Conservation (phyloP, 1,139 yeast genomes). For the Meyerozyma athensensis region DNA sequence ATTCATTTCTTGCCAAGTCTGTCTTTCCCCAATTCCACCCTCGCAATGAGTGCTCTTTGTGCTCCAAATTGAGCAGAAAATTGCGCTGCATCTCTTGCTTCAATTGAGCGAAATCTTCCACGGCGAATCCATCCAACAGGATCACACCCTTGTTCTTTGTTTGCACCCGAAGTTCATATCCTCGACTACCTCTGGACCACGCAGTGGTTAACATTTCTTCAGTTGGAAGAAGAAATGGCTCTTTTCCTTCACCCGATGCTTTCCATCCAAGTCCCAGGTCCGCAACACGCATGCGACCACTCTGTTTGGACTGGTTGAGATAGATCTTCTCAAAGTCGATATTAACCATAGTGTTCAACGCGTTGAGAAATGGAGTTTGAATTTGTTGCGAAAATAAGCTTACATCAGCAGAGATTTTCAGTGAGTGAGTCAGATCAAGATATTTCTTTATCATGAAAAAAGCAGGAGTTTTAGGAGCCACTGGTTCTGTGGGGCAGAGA, state of each 20-base stretch:
- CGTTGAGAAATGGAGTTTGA: neutral
- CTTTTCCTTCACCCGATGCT: conserved; percentile 55
- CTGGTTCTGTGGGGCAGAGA: conserved; percentile 97
- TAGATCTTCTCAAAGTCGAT: conserved; percentile 81
- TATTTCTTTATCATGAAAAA: conserved; percentile 23
- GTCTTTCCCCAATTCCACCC: conserved; percentile 99
- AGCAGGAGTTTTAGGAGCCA: conserved; percentile 94
- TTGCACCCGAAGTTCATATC: conserved; percentile 82
- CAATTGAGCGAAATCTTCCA: conserved; percentile 71
- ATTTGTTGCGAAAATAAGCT: neutral
- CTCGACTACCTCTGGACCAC: conserved; percentile 95
- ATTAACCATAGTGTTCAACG: conserved; percentile 30
- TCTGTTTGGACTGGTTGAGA: conserved; percentile 75
- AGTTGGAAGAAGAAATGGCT: conserved; percentile 81
- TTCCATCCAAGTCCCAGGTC: conserved; percentile 98
- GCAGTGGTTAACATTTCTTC: conserved; percentile 74
- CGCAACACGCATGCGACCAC: conserved; percentile 91
- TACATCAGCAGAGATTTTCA: neutral
- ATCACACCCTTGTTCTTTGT: conserved; percentile 86
- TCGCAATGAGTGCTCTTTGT: conserved; percentile 83
- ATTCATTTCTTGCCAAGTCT: conserved; percentile 87
- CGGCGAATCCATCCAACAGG: conserved; percentile 87
- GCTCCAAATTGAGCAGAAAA: conserved; percentile 69
- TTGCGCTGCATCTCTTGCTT: conserved; percentile 81
- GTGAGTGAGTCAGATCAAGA: neutral